These are phyloP conservation scores for Phoma sp. DNA, from an alignment of 2,329 filamentous ascomycete species.

Conservation along the genomic window DNA sequence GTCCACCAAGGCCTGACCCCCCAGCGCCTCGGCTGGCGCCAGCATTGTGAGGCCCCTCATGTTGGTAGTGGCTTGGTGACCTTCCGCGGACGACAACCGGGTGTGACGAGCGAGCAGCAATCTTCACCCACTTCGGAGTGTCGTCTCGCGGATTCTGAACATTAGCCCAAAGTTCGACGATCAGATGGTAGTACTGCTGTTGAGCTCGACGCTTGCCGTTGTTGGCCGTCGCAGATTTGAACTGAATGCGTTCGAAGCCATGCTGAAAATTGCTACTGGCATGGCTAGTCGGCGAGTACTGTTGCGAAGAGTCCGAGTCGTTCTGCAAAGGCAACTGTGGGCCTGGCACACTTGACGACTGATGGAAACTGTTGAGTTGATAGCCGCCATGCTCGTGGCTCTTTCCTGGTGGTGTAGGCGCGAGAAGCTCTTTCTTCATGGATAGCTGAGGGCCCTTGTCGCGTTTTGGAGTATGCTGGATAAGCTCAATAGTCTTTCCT, in stretches of 20 bases:
- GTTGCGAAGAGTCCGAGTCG: conserved; percentile 38
- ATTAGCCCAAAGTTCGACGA: conserved; percentile 68
- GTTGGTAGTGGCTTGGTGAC: conserved; percentile 53
- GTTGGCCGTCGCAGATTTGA: conserved; percentile 92
- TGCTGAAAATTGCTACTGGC: conserved; percentile 54
- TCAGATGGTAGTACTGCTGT: conserved; percentile 91
- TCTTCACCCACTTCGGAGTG: conserved; percentile 45
- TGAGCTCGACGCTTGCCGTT: conserved; percentile 90
- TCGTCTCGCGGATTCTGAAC: conserved; percentile 40
- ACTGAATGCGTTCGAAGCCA: conserved; percentile 87
- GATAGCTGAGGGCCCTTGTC: conserved; percentile 84
- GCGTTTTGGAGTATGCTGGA: conserved; percentile 90
- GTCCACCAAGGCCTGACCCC: conserved; percentile 38
- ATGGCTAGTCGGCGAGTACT: conserved; percentile 45
- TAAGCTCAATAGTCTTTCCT: conserved; percentile 79
- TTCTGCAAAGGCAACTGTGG: conserved; percentile 54
- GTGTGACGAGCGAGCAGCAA: conserved; percentile 44
- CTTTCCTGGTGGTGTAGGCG: conserved; percentile 67
- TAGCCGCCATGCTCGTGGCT: conserved; percentile 49
- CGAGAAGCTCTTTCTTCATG: conserved; percentile 72
- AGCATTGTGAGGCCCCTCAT: conserved; percentile 53
- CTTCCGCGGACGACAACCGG: conserved; percentile 51
- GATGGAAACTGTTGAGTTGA: conserved; percentile 48
- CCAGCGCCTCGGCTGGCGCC: conserved; percentile 42
- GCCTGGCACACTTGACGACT: conserved; percentile 39